Evolutionary conservation across 345 rosid species (phyloP).

Genomic region (Euphorbia peplus): DNA sequence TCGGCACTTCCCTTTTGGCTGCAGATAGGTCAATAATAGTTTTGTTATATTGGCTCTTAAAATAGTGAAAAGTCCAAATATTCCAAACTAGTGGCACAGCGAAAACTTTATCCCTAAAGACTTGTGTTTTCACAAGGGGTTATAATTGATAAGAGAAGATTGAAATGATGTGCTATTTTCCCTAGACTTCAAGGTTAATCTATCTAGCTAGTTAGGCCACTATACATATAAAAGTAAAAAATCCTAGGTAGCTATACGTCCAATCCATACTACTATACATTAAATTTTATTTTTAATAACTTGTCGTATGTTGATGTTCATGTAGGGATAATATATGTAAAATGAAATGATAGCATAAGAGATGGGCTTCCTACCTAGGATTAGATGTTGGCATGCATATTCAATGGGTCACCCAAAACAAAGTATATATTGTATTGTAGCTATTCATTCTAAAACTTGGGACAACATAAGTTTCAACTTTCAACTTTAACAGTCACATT

Average conservation of each 20-base stretch:
- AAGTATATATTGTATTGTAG: background rate
- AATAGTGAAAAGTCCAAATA: no score
- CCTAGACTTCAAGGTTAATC: background rate
- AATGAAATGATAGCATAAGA: no score
- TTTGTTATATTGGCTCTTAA: no score
- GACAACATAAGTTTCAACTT: no score
- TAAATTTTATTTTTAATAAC: background rate
- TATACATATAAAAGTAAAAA: background rate
- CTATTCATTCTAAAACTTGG: background rate
- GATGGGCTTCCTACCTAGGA: background rate
- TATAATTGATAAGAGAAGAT: background rate
- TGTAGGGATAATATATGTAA: background rate
- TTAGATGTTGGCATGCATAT: constrained; percentile 13
- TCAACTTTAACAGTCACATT: no score
- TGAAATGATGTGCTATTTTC: constrained; percentile 2
- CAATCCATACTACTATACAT: background rate
- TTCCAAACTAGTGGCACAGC: no score
- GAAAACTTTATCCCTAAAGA: no score
- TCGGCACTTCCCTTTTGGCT: no score
- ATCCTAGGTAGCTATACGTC: background rate
- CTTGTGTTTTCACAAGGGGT: no score
- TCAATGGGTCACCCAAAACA: background rate
- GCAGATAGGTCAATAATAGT: no score
- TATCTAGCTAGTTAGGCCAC: constrained; percentile 11
- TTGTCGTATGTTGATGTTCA: constrained; percentile 17